Base-by-base conservation (phyloP, 139 green algal species). In the Chlamydomonas sphaeroides region DNA sequence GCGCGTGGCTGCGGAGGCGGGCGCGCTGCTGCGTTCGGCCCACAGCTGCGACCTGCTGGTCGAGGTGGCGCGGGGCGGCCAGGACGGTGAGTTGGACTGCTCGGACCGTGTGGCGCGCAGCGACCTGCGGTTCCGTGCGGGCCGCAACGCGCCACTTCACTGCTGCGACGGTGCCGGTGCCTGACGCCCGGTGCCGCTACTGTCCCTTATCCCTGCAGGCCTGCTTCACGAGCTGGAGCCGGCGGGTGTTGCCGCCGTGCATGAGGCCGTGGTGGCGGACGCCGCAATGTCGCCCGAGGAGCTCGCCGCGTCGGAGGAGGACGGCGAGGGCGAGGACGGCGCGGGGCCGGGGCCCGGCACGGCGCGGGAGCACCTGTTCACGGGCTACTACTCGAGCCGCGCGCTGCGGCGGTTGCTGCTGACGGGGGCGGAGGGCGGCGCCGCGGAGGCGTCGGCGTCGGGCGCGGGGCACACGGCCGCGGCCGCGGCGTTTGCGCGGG, bases 61-160 rank as follows among this genome's bases (percentile, higher is more conserved):
- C 10, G 94, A 97, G 84, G 90, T 93, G 41, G 92, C 88, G 28
- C 51, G 88, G 8, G 94, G 94, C 28, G 94, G 89, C 7, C 86
- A 91, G 32, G 84, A 73, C 48, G 89, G 84, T 71, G 75, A 56
- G 78, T 33, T n/a, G n/a, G n/a, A n/a, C n/a, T n/a, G n/a, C 59
- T 36, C 41, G 28, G n/a, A 21, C 5, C 11, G 11, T 56, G 17
- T 56, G 11, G 11, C 14, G 14, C 14, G 17, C 14, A 17, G 48
- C 14, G 48, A 23, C 14, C 17, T 56, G 48, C 11, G 17, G 11
- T 56, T 56, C 17, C 17, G 48, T 56, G 11, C 14, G 17, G 11
- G 48, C 23, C 10, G 18, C 69, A 26, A 65, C n/a, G n/a, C n/a
- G n/a, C n/a, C n/a, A n/a, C n/a, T n/a, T n/a, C n/a, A n/a, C n/a